Evolutionary conservation across 148 eudicot genomes (phyloP), one percentile per base, ranked within the genome.

Genomic region (Bassia scoparia): DNA sequence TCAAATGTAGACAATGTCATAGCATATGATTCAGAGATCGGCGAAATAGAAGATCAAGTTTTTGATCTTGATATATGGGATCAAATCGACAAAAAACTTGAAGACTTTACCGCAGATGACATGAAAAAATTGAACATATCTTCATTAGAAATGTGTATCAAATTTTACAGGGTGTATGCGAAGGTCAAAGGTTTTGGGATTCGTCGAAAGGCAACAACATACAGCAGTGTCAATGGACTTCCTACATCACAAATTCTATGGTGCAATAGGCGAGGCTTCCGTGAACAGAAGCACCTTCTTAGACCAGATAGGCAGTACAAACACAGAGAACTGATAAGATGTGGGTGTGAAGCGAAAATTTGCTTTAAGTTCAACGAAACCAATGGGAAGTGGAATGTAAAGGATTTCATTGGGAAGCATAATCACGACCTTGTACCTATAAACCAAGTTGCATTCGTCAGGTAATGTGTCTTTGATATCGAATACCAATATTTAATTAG

Each of bases 111-210:
- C 2, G 23, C n/a, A n/a, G n/a, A n/a, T n/a, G 13, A 7, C 4
- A 3, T 3, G 27, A 23, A 55, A n/a, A 55, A 52, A 52, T 5
- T 52, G 1, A 55, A 0, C 8, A 12, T 27, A 6, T 55, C 60
- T n/a, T n/a, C n/a, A n/a, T 16, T 61, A 5, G 65, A 33, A n/a
- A 61, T 33, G 37, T 33, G 67, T 35, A 15, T 14, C 8, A 3
- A 17, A n/a, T n/a, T 63, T 35, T 63, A 63, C 2, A 35, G 35
- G 26, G 21, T 37, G 43, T 63, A 63, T 9, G 46, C 67, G 18
- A 63, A 63, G 46, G 67, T 63, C 3, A 63, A 63, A n/a, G 67
- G 67, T 3, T 63, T 63, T 17, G 67, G 38, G 17, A 26, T 63
- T 2, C 43, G 67, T 14, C 5, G 4, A 3, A 34, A 33, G 14